Base-by-base conservation (phyloP, 306 rosid genomes). In the Malus orientalis region DNA sequence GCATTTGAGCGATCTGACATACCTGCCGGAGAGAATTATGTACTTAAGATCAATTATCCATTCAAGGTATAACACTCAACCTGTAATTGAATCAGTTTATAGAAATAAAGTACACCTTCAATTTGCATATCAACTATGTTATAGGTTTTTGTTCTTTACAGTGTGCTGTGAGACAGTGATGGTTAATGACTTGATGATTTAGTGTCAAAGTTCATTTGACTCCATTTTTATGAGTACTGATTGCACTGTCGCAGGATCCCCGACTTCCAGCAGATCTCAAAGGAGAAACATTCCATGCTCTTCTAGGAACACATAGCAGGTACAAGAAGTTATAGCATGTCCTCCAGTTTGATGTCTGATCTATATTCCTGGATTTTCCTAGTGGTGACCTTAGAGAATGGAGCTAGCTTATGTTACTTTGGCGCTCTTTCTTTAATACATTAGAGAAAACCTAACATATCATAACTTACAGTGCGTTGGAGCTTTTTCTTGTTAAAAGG, bases 1-100 rank as follows among this genome's bases (percentile, higher is more conserved):
- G 97, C 97, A 82, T 95, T 92, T 89, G 97, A 90, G 70, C 88
- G 91, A 67, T 77, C 81, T 74, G 99, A 95, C 82, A 82, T 92
- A 82, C 93, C 97, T 53, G 18, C 81, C 14, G 99, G 99, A 69
- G 97, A 95, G 71, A 90, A 81, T 80, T 90, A 89, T 74, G 99
- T 84, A 67, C 87, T 95, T 67, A 95, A 95, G 89, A 87, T 95
- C 72, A 95, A 79, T 78, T 95, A 95, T 83, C 90, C 93, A 49
- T 95, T 90, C 89, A 93, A 87, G 97, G 99, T 92, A 83, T 75
- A 76, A 67, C 57, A 59, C 69, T 74, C 25, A 45, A 80, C 77
- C 40, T 58, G 42, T 70, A 69, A 71, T 60, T 82, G 59, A 69
- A 33, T 65, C 67, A 66, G 75, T 54, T 54, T 25, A 74, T n/a